These are phyloP conservation scores for Achlya hypogyna DNA, from an alignment of 352 stramenopile genomes.

Conservation along the genomic window DNA sequence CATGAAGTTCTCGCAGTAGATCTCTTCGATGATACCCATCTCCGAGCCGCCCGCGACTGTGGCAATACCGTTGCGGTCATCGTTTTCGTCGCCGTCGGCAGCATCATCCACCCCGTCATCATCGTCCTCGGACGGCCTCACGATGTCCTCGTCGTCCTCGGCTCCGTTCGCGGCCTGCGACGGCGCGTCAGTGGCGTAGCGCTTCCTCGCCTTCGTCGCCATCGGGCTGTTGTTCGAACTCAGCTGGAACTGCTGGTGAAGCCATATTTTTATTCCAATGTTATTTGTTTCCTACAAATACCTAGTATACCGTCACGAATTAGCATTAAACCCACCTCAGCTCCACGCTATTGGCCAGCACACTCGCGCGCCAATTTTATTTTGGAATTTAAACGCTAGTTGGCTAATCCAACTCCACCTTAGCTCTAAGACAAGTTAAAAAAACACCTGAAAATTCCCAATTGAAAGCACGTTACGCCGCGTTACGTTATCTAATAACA, in stretches of 20 bases:
- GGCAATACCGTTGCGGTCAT: background rate
- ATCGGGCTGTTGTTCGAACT: background rate
- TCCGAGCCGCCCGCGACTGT: constrained; percentile 26
- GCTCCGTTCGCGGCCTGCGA: background rate
- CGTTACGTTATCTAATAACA: no score
- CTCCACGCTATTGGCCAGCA: background rate
- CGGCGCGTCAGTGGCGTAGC: background rate
- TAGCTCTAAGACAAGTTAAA: no score
- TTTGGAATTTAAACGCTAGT: no score
- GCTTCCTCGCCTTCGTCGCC: constrained; percentile 7
- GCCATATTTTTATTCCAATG: background rate
- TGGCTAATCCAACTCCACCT: no score
- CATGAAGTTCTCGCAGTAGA: constrained; percentile 98
- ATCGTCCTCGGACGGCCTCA: background rate
- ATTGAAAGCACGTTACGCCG: no score
- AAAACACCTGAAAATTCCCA: no score
- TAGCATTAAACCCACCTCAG: background rate
- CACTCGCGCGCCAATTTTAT: background rate
- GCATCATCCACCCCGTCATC: no score
- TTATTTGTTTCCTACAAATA: background rate
- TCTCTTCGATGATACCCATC: constrained; percentile 90
- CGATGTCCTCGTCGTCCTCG: background rate
- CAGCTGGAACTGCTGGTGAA: background rate
- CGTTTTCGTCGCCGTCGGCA: background rate
- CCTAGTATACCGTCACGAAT: background rate